Evolutionary conservation across 148 eudicot genomes (phyloP).

Genomic region (Rhododendron simsii): DNA sequence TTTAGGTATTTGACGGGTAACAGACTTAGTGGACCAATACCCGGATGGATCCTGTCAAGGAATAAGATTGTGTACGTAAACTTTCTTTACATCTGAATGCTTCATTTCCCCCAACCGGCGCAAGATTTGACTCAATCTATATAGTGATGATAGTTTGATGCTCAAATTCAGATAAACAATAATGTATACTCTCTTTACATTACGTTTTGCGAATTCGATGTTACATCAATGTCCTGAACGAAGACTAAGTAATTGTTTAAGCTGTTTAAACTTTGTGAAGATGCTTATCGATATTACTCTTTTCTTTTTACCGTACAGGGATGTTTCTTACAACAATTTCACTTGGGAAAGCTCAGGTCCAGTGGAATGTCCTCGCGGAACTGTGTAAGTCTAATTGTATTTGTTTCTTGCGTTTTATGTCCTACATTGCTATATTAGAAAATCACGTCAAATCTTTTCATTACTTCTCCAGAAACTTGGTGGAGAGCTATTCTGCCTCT

Average conservation of each 20-base stretch:
- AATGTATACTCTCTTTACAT: not conserved
- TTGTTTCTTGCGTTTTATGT: not conserved
- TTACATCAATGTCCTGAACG: not conserved
- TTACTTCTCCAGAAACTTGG: slow-evolving; percentile 39
- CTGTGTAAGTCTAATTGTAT: slow-evolving; percentile 33
- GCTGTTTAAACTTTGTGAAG: too few relatives aligned
- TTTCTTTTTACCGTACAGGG: slow-evolving; percentile 29
- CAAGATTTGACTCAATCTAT: not conserved
- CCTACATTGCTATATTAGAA: not conserved
- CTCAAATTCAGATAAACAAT: not conserved
- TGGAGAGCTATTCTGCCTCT: slow-evolving; percentile 48
- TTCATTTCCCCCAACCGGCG: not conserved
- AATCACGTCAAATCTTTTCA: slow-evolving; percentile 1
- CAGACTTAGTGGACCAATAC: slow-evolving; percentile 42
- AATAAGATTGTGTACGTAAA: slow-evolving; percentile 38
- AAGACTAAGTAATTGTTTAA: not conserved
- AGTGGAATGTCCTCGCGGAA: slow-evolving; percentile 38
- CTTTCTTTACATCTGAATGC: not conserved
- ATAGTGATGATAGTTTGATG: not conserved
- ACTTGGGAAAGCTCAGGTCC: slow-evolving; percentile 34
- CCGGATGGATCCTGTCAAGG: slow-evolving; percentile 33
- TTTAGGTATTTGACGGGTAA: slow-evolving; percentile 48
- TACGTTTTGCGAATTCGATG: not conserved
- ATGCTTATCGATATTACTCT: not conserved
- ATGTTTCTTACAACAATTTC: slow-evolving; percentile 48